Percentiles rank a stretch among this genome's conserved stretches.
phyloP scores from a whole-genome alignment of 371 early-diverging fungal species.

The Conidiobolus incongruus region DNA sequence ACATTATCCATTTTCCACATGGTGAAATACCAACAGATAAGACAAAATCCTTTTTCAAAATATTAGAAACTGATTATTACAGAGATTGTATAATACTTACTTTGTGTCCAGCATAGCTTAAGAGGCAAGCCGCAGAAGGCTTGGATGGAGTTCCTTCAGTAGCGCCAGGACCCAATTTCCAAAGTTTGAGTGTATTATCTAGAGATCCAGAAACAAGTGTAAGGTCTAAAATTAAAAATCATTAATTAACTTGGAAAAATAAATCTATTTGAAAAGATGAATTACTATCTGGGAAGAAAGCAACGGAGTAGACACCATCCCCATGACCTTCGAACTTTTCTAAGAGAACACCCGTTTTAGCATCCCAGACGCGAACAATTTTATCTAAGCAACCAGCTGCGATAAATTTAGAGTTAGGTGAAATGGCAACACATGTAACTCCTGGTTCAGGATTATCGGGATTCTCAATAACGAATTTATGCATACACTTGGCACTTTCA shows the following conservation, averaged over 20 bases:
- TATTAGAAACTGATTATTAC: too few species aligned
- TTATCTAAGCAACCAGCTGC: slow-evolving; percentile 81
- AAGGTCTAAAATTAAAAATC: slow-evolving; percentile 8
- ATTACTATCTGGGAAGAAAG: slow-evolving; percentile 83
- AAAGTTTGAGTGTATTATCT: slow-evolving; percentile 87
- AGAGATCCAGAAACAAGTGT: slow-evolving; percentile 81
- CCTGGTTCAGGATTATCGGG: slow-evolving; percentile 75
- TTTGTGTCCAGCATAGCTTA: slow-evolving; percentile 38
- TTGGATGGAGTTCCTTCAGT: slow-evolving; percentile 8
- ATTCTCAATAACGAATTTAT: slow-evolving; percentile 57
- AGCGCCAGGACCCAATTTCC: slow-evolving; percentile 40
- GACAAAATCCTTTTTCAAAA: slow-evolving; percentile 94
- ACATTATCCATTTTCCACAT: slow-evolving; percentile 80
- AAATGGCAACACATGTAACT: slow-evolving; percentile 84
- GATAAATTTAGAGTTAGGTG: slow-evolving; percentile 54
- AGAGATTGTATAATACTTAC: slow-evolving; percentile 4
- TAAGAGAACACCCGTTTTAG: slow-evolving; percentile 47
- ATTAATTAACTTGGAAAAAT: too few species aligned
- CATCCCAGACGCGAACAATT: slow-evolving; percentile 87
- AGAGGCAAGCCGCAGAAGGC: slow-evolving; percentile 17
- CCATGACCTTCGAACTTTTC: slow-evolving; percentile 89
- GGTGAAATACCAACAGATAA: slow-evolving; percentile 84
- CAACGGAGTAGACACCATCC: slow-evolving; percentile 89
- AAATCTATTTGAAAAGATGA: too few species aligned
- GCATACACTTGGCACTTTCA: slow-evolving; percentile 43